These are phyloP conservation scores for Rheum nobile DNA, from an alignment of 148 eudicot species.

Conservation along the genomic window DNA sequence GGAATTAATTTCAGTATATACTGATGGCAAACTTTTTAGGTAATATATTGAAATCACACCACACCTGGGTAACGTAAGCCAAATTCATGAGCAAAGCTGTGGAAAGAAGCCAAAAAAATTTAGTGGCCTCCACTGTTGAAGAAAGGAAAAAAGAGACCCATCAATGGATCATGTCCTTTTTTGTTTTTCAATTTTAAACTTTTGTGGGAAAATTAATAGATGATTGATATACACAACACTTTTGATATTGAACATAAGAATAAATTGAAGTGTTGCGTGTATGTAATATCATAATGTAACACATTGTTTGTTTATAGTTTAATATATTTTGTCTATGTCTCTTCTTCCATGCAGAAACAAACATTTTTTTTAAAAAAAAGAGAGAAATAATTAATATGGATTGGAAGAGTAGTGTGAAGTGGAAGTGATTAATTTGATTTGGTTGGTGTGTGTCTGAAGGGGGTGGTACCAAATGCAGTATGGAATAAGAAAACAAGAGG, in stretches of 20 bases:
- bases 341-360: conserved; percentile 2
- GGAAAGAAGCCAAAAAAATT: background rate
- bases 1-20: background rate
- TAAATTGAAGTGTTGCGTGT: too few species aligned
- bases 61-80: conserved; percentile 12
- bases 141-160: background rate
- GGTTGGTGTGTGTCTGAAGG: conserved; percentile 6
- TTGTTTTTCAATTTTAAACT: background rate
- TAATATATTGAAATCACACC: background rate
- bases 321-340: background rate
- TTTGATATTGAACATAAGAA: too few species aligned
- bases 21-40: conserved; percentile 6
- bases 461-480: conserved; percentile 6
- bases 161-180: conserved; percentile 1
- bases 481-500: conserved; percentile 6
- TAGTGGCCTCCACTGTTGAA: background rate
- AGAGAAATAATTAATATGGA: background rate
- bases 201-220: background rate
- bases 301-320: background rate
- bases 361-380: background rate
- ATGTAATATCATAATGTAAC: too few species aligned
- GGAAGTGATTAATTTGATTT: background rate
- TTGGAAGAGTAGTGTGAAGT: background rate
- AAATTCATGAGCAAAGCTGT: conserved; percentile 1
- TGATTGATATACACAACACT: background rate